Evolutionary conservation across 495 filamentous ascomycete species (phyloP).

Genomic region (Terfezia claveryi): DNA sequence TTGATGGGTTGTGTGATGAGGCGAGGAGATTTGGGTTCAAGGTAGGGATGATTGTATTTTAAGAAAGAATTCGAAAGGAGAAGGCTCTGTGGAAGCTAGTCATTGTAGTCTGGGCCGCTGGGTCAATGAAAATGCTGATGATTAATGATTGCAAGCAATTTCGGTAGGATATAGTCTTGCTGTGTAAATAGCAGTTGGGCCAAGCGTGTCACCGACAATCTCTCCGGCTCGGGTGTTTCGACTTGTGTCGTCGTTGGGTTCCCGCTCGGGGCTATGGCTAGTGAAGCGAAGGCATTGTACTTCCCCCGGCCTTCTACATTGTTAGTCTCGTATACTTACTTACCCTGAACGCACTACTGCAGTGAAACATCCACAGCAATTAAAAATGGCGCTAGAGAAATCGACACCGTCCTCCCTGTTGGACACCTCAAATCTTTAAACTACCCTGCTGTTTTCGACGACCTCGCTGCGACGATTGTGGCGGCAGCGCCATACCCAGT

Average conservation of each 20-base stretch:
- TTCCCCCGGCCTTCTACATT: no score
- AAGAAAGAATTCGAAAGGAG: background rate
- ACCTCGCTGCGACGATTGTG: conserved; percentile 32
- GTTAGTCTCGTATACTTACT: no score
- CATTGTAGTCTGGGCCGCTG: no score
- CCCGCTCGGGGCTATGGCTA: conserved; percentile 37
- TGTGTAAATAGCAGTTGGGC: conserved; percentile 24
- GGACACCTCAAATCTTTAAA: conserved; percentile 27
- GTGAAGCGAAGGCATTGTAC: conserved; percentile 29
- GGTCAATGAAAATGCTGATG: no score
- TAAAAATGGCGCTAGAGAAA: conserved; percentile 34
- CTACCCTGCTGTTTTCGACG: conserved; percentile 33
- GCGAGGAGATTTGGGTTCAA: conserved; percentile 37
- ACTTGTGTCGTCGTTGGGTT: conserved; percentile 48
- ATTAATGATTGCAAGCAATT: background rate
- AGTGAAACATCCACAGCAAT: conserved; percentile 36
- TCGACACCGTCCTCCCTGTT: conserved; percentile 49
- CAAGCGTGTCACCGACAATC: conserved; percentile 28
- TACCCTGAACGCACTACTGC: background rate
- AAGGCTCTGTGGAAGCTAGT: background rate
- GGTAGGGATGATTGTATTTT: conserved; percentile 15
- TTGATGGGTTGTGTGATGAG: conserved; percentile 42
- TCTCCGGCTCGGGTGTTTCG: conserved; percentile 28
- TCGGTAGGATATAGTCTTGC: conserved; percentile 11
- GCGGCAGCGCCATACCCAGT: conserved; percentile 28